phyloP scores from a whole-genome alignment of 1,284 basidiomycete genomes.

The Rhizopogon parksii region DNA sequence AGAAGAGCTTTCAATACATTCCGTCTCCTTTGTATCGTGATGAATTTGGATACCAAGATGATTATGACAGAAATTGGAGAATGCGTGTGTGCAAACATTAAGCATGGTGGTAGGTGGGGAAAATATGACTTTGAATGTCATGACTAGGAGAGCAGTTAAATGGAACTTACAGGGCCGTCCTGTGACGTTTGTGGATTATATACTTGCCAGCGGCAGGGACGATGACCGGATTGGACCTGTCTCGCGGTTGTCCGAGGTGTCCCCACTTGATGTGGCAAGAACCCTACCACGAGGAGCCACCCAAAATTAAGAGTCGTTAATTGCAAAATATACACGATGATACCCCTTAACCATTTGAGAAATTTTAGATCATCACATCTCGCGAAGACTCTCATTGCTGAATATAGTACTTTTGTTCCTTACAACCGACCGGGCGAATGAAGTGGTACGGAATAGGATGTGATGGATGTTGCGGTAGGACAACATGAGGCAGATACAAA shows the following conservation, averaged over 20 bases:
- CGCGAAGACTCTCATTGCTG: constrained; percentile 2
- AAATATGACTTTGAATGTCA: constrained; percentile 21
- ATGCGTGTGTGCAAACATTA: constrained; percentile 15
- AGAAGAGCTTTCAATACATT: constrained; percentile 29
- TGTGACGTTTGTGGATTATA: background rate
- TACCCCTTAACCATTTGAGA: constrained; percentile 13
- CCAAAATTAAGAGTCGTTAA: constrained; percentile 7
- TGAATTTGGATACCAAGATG: constrained; percentile 10
- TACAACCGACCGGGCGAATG: constrained; percentile 12
- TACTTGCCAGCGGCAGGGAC: background rate
- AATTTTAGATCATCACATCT: constrained; percentile 23
- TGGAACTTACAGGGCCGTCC: background rate
- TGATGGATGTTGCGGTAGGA: constrained; percentile 12
- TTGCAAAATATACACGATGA: constrained; percentile 15
- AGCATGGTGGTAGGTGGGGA: constrained; percentile 23
- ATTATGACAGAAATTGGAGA: constrained; percentile 18
- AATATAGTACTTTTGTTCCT: constrained; percentile 21
- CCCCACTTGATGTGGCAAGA: constrained; percentile 1
- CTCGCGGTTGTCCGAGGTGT: constrained; percentile 6
- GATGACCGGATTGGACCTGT: background rate
- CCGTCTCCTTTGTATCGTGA: constrained; percentile 10
- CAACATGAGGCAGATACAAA: constrained; percentile 28
- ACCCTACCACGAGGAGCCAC: constrained; percentile 10
- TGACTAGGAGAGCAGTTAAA: constrained; percentile 10
- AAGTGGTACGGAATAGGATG: constrained; percentile 12